A percentile compares a stretch with the other conserved stretches of the same genome.
Conservation (phyloP, 768 basidiomycete genomes). For the Mycena vulgaris region DNA sequence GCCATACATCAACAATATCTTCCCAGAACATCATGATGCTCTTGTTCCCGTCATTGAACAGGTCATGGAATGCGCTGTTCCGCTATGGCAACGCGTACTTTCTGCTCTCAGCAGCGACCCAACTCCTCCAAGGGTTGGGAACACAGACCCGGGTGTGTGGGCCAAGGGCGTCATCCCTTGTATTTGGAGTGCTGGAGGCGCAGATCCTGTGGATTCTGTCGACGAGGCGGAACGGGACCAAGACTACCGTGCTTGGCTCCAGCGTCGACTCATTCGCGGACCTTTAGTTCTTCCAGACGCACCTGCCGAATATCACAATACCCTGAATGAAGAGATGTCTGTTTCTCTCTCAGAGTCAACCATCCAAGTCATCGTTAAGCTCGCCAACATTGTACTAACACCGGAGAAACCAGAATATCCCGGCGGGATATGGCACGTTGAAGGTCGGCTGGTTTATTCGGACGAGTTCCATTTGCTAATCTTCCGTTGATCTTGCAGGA, state of each 20-base stretch:
- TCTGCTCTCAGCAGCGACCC: conserved; percentile 19
- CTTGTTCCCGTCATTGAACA: conserved; percentile 42
- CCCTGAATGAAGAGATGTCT: neutral
- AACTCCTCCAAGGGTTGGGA: no score
- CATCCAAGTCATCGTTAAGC: conserved; percentile 58
- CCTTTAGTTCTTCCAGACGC: conserved; percentile 15
- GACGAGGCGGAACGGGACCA: no score
- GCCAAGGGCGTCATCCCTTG: neutral
- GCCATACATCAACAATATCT: conserved; percentile 48
- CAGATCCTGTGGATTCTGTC: neutral
- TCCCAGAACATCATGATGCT: conserved; percentile 15
- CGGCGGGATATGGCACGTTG: conserved; percentile 58
- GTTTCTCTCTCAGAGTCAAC: conserved; percentile 20
- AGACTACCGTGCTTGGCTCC: no score
- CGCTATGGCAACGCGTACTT: conserved; percentile 44
- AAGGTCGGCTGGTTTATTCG: conserved; percentile 43
- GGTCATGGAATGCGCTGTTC: conserved; percentile 40
- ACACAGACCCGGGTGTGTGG: neutral
- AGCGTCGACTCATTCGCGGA: neutral
- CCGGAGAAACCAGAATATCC: conserved; percentile 54
- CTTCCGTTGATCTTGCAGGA: no score
- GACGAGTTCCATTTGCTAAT: neutral
- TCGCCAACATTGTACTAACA: conserved; percentile 53
- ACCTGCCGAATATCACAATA: no score
- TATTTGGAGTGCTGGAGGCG: conserved; percentile 3